Percentiles rank a stretch among this genome's conserved stretches.
These are phyloP conservation scores for Nothopassalora personata DNA, from an alignment of 2,329 filamentous ascomycete genomes.

Conservation along the genomic window DNA sequence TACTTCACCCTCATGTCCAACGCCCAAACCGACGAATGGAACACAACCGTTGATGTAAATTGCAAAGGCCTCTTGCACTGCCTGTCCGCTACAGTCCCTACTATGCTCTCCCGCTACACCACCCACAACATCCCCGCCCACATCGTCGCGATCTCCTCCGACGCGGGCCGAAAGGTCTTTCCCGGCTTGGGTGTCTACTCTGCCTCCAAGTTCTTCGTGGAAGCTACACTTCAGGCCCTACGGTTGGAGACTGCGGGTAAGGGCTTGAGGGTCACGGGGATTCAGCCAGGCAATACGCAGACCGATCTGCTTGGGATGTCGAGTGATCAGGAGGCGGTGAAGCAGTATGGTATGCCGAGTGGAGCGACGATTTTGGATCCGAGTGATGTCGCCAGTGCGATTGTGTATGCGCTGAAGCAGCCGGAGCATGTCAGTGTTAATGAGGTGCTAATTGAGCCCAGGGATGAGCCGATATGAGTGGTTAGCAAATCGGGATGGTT, in stretches of 20 bases:
- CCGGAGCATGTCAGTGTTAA: constrained; percentile 73
- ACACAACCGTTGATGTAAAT: constrained; percentile 77
- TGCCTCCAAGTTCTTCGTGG: constrained; percentile 79
- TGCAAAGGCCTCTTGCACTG: constrained; percentile 77
- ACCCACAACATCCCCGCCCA: constrained; percentile 75
- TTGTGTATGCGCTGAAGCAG: constrained; percentile 69
- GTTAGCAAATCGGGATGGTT: no score
- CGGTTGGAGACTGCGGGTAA: constrained; percentile 70
- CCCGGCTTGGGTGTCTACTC: constrained; percentile 77
- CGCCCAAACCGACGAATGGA: constrained; percentile 67
- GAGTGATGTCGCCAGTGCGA: constrained; percentile 65
- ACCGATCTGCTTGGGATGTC: constrained; percentile 71
- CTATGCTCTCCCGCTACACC: constrained; percentile 62
- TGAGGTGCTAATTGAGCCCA: constrained; percentile 71
- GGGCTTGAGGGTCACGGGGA: constrained; percentile 65
- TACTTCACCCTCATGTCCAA: constrained; percentile 87
- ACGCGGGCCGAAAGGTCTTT: constrained; percentile 76
- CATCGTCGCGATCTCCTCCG: constrained; percentile 75
- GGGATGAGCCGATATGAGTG: constrained; percentile 64
- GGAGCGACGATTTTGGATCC: constrained; percentile 71
- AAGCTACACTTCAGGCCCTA: constrained; percentile 70
- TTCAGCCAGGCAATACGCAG: constrained; percentile 72
- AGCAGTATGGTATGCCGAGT: constrained; percentile 70
- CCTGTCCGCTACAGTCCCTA: constrained; percentile 62
- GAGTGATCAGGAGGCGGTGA: constrained; percentile 68